Evolutionary conservation across 2,329 filamentous ascomycete genomes (phyloP).

Genomic region (Penicillium digitatum): DNA sequence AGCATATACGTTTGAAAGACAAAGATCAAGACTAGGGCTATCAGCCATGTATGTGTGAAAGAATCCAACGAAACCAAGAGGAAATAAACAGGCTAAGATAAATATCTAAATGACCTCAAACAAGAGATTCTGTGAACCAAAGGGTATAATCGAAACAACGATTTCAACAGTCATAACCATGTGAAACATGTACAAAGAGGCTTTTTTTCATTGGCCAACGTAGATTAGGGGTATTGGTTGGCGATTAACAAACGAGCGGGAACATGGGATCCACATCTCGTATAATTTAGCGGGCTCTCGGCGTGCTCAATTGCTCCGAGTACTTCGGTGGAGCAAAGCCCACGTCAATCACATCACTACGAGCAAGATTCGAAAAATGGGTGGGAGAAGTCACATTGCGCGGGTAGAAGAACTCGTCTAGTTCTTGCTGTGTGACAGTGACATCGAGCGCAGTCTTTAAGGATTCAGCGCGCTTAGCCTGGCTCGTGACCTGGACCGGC

Average conservation of each 20-base stretch:
- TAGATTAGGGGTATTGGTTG: slow-evolving; percentile 2
- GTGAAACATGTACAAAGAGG: background rate
- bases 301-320: slow-evolving; percentile 6
- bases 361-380: background rate
- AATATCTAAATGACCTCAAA: background rate
- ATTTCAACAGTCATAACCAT: background rate
- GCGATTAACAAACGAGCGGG: background rate
- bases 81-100: background rate
- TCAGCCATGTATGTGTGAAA: background rate
- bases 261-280: background rate
- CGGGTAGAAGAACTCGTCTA: slow-evolving; percentile 30
- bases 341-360: slow-evolving; percentile 7
- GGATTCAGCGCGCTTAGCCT: slow-evolving; percentile 8
- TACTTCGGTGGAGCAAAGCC: slow-evolving; percentile 18
- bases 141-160: slow-evolving; percentile 3
- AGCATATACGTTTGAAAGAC: background rate
- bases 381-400: slow-evolving; percentile 22
- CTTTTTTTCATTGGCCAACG: background rate
- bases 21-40: background rate
- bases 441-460: slow-evolving; percentile 12
- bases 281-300: background rate
- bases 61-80: background rate
- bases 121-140: background rate
- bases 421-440: slow-evolving; percentile 25
- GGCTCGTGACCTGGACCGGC: slow-evolving; percentile 43